These are phyloP conservation scores for Linanthus parryae DNA, from an alignment of 148 eudicot species.

Conservation along the genomic window DNA sequence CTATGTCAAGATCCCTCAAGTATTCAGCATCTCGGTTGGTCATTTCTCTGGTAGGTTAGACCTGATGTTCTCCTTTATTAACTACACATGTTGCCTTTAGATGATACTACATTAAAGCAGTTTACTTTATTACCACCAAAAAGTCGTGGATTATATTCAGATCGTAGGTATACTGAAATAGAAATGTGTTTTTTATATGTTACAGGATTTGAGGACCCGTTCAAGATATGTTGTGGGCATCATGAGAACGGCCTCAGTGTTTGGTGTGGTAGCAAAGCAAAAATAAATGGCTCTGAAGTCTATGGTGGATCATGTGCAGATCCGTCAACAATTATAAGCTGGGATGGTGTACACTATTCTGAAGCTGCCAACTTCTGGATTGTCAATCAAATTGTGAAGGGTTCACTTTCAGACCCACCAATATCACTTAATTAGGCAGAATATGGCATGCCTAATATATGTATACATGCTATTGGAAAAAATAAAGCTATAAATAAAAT, in stretches of 20 bases:
- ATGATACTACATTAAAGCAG: no score
- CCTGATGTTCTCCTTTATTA: no score
- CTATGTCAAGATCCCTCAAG: no score
- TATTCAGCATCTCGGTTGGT: no score
- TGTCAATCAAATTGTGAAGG: conserved; percentile 19
- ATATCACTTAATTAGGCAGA: conserved; percentile 6
- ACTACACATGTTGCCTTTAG: no score
- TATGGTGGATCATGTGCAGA: conserved; percentile 6
- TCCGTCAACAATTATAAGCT: conserved; percentile 17
- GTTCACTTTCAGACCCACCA: conserved; percentile 21
- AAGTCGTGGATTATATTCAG: no score
- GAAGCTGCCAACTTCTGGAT: conserved; percentile 24
- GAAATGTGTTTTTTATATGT: not conserved
- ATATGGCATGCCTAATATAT: not conserved
- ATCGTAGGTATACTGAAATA: no score
- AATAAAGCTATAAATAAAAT: not conserved
- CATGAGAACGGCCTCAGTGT: conserved; percentile 1
- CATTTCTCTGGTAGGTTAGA: no score
- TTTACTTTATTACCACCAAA: no score
- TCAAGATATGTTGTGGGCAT: conserved; percentile 22
- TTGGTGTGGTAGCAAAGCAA: conserved; percentile 12
- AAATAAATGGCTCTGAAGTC: conserved; percentile 13
- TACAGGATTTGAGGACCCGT: conserved; percentile 18
- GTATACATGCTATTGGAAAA: not conserved
- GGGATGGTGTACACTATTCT: conserved; percentile 22